Evolutionary conservation across 345 rosid genomes (phyloP), one percentile per base, ranked within the genome.

Genomic region (Excoecaria agallocha): DNA sequence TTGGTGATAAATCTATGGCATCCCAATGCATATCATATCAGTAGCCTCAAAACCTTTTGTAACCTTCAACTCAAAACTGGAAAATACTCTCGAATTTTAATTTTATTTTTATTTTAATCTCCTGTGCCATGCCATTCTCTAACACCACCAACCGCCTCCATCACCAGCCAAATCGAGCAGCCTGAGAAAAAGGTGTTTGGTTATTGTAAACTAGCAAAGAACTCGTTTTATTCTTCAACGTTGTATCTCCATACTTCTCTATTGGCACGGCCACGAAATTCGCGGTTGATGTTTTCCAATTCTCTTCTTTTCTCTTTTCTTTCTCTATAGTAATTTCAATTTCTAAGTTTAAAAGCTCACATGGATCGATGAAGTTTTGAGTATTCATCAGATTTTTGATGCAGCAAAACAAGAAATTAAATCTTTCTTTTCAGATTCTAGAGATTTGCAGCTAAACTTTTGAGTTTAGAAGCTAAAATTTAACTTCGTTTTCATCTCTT

Each of bases 201-300:
- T 19, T 19, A 78, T 90, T 87, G 90, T 82, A 3, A 94, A 90
- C 75, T 96, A 94, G 54, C 97, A 89, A 63, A 90, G 88, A 79
- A 88, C 93, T 60, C 89, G 96, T 3, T 83, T 90, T 70, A 92
- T 91, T 71, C 83, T 94, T 2, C 86, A 88, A 13, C 94, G 97
- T 8, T 94, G 96, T 81, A 73, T 89, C 83, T 84, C 86, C 67
- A 91, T 94, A 96, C 88, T 94, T 46, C 79, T 94, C 13, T 91
- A 93, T 24, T 93, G 96, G 96, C 87, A 85, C n/a, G 84, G 89
- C 73, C 87, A 85, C 66, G 74, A 85, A 24, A 56, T 78, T 37
- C 73, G 74, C 30, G 81, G 73, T 60, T 73, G 73, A 50, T 15
- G 16, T 4, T 1, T 43, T n/a, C 22, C 24, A 11, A 57, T 0